phyloP scores from a whole-genome alignment of 192 early-diverging fungal genomes.

The Ambispora gerdemannii region DNA sequence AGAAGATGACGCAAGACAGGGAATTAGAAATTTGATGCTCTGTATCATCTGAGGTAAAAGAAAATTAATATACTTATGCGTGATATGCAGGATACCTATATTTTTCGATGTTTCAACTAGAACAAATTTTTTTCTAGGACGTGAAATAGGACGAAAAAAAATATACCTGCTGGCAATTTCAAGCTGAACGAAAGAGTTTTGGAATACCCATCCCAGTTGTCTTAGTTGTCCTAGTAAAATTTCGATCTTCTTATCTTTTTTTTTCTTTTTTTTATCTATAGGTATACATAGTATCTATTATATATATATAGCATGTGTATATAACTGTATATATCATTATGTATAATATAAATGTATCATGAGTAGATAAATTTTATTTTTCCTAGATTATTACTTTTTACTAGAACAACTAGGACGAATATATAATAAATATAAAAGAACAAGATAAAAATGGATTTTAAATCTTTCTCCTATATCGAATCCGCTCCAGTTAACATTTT shows the following conservation, averaged over 20 bases:
- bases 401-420: conserved; percentile 25
- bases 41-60: too few relatives aligned
- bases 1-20: conserved; percentile 4
- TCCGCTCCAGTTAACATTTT: conserved; percentile 16
- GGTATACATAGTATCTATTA: conserved; percentile 30
- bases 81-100: conserved; percentile 22
- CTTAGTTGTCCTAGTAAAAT: conserved; percentile 28
- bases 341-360: conserved; percentile 29
- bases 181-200: conserved; percentile 26
- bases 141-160: conserved; percentile 13
- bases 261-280: conserved; percentile 29
- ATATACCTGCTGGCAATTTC: conserved; percentile 22
- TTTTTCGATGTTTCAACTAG: conserved; percentile 26
- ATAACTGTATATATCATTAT: conserved; percentile 23
- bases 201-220: conserved; percentile 12
- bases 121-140: conserved; percentile 23
- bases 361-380: conserved; percentile 29
- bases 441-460: conserved; percentile 28
- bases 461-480: conserved; percentile 28
- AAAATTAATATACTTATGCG: too few relatives aligned
- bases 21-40: too few relatives aligned
- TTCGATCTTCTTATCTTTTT: conserved; percentile 24
- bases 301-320: too few relatives aligned
- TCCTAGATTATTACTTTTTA: conserved; percentile 22
- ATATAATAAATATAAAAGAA: conserved; percentile 31